A percentile compares a stretch with the other conserved stretches of the same genome.
Conservation (phyloP, 106 monocot species). For the Acorus calamus region DNA sequence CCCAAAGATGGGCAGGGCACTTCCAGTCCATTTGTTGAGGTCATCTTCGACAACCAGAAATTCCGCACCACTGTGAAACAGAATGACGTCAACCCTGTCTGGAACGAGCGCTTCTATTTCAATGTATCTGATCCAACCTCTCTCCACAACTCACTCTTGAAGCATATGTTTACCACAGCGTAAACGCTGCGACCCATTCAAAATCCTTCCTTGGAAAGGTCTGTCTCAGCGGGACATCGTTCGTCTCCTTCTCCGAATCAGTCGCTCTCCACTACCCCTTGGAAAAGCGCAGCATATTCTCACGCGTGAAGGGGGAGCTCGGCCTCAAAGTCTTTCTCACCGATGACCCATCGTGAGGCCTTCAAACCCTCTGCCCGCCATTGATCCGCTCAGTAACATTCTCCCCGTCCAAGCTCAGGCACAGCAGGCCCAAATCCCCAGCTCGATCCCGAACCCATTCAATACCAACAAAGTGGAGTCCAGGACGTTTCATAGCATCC, state of each 20-base stretch:
- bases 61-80: constrained; percentile 59
- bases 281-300: constrained; percentile 65
- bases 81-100: constrained; percentile 65
- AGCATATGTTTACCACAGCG: constrained; percentile 53
- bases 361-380: constrained; percentile 51
- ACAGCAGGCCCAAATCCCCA: constrained; percentile 12
- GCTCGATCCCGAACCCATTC: constrained; percentile 1
- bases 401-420: constrained; percentile 18
- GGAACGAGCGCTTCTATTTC: constrained; percentile 74
- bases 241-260: constrained; percentile 55
- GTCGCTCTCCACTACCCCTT: constrained; percentile 60
- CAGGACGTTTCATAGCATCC: constrained; percentile 27
- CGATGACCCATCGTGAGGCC: constrained; percentile 60
- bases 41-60: constrained; percentile 66
- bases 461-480: constrained; percentile 20
- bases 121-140: constrained; percentile 46
- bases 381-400: constrained; percentile 26
- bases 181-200: constrained; percentile 18
- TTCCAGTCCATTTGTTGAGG: constrained; percentile 47
- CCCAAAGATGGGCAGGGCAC: constrained; percentile 80
- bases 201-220: constrained; percentile 60
- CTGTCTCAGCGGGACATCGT: constrained; percentile 52
- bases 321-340: constrained; percentile 71
- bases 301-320: constrained; percentile 62
- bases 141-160: constrained; percentile 47